Evolutionary conservation across 192 early-diverging fungal genomes (phyloP), one percentile per base, ranked within the genome.

Genomic region (Backusella macrospora): DNA sequence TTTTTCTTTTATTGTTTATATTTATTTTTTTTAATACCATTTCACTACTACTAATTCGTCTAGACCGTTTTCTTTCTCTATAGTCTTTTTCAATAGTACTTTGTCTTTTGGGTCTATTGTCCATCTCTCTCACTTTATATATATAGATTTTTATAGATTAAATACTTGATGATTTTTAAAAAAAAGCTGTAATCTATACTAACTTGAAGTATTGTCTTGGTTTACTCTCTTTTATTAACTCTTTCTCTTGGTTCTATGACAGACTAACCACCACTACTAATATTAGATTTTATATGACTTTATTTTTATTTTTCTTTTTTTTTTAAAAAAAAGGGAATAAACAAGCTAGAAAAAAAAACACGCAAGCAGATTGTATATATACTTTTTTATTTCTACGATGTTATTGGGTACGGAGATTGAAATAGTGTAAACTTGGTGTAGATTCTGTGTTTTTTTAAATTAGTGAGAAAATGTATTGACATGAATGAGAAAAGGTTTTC

Each of bases 101-200:
- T n/a, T 72, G 71, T 68, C 76, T 42, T 45, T 73, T 77, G 23
- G 76, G 70, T 55, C 76, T 72, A 63, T 39, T 47, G 47, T 76
- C 75, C 71, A 72, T 72, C 59, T n/a, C 26, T 59, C 15, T 15
- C 14, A 3, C 39, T 65, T 65, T 40, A 38, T n/a, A 18, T 65
- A 10, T n/a, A 39, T 65, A 43, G 39, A 39, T 65, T 52, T 21
- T 52, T 49, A 16, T 55, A 21, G 3, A 55, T 55, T 55, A 8
- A 23, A n/a, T 55, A 21, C 23, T 21, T 55, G 16, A 55, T 55
- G 23, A 10, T 42, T 42, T 42, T 42, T 42, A n/a, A n/a, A n/a
- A n/a, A n/a, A n/a, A n/a, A n/a, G n/a, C n/a, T n/a, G n/a, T n/a
- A n/a, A n/a, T n/a, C n/a, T n/a, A n/a, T n/a, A n/a, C n/a, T n/a